Conservation (phyloP, 164 flowering plant species). For the Annona cherimola region DNA sequence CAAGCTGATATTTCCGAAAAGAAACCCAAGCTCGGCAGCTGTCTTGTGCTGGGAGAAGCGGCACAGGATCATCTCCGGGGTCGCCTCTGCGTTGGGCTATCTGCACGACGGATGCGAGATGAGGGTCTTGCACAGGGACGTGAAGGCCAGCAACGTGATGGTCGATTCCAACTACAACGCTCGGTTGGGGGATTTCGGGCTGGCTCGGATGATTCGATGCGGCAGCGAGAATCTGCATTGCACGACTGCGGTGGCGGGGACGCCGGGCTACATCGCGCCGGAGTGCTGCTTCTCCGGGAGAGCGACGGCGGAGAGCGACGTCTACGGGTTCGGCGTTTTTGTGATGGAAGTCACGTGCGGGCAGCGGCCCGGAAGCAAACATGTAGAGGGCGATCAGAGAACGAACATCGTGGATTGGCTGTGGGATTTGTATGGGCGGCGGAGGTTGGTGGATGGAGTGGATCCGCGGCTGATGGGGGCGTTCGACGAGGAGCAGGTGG, state of each 20-base stretch:
- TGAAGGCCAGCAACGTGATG: slow-evolving; percentile 8
- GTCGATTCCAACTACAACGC: slow-evolving; percentile 1
- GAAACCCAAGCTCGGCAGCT: background rate
- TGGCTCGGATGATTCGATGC: slow-evolving; percentile 2
- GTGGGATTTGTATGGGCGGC: slow-evolving; percentile 4
- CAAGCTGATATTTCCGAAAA: slow-evolving; percentile 2
- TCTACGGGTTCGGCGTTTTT: slow-evolving; percentile 7
- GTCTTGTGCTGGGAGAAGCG: background rate
- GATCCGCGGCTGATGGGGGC: background rate
- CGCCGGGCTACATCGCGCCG: slow-evolving; percentile 26
- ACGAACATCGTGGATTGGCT: background rate
- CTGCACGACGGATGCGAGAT: slow-evolving; percentile 6
- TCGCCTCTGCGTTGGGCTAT: slow-evolving; percentile 1
- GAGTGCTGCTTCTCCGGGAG: slow-evolving; percentile 6
- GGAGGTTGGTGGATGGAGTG: background rate
- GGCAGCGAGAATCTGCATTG: background rate
- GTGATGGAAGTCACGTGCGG: slow-evolving; percentile 5
- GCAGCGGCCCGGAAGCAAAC: background rate
- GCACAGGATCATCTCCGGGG: slow-evolving; percentile 1
- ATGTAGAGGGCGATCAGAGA: background rate
- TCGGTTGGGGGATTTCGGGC: slow-evolving; percentile 6
- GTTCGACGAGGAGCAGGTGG: slow-evolving; percentile 3
- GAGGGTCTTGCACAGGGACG: slow-evolving; percentile 1
- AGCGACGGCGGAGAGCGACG: slow-evolving; percentile 4
- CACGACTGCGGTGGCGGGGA: slow-evolving; percentile 23